A percentile compares a stretch with the other conserved stretches of the same genome.
Evolutionary conservation across 2,329 filamentous ascomycete genomes (phyloP).

Genomic region (Clonostachys sp.): DNA sequence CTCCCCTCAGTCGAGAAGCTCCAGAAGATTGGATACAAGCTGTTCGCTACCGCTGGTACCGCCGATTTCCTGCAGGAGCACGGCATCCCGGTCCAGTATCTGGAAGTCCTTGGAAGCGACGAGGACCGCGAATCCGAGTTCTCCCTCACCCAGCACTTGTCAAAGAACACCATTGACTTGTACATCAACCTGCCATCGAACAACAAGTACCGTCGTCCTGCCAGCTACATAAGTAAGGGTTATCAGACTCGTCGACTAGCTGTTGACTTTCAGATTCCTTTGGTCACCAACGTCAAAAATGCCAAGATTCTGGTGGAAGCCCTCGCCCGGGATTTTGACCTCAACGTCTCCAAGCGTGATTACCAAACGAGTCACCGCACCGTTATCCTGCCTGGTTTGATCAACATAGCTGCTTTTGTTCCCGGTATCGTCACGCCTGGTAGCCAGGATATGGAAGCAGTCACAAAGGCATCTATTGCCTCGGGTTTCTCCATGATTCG

Average conservation of each 20-base stretch:
- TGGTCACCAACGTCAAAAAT: slow-evolving; percentile 99
- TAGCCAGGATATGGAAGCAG: slow-evolving; percentile 63
- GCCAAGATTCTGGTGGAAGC: slow-evolving; percentile 96
- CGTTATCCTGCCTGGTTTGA: slow-evolving; percentile 66
- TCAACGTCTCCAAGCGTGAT: slow-evolving; percentile 79
- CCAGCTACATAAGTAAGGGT: slow-evolving; percentile 97
- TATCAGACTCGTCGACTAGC: slow-evolving; percentile 97
- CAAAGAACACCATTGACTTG: slow-evolving; percentile 95
- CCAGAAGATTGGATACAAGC: slow-evolving; percentile 86
- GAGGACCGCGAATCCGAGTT: slow-evolving; percentile 92
- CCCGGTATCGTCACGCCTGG: slow-evolving; percentile 63
- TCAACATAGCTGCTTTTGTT: slow-evolving; percentile 78
- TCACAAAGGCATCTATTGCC: slow-evolving; percentile 70
- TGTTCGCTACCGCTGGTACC: slow-evolving; percentile 94
- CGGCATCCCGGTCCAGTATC: slow-evolving; percentile 84
- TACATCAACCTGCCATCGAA: slow-evolving; percentile 99
- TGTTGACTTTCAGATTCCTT: slow-evolving; percentile 91
- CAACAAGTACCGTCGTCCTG: slow-evolving; percentile 94
- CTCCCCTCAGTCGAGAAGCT: slow-evolving; percentile 87
- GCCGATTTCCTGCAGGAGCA: slow-evolving; percentile 95
- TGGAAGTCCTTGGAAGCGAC: slow-evolving; percentile 78
- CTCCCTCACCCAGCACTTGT: slow-evolving; percentile 91
- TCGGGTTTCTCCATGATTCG: slow-evolving; percentile 78
- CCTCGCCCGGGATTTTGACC: slow-evolving; percentile 80
- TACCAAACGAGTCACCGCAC: slow-evolving; percentile 87